Percentiles rank a stretch among this genome's conserved stretches.
Conservation (phyloP, 768 basidiomycete genomes). For the Psilocybe subaeruginosa region DNA sequence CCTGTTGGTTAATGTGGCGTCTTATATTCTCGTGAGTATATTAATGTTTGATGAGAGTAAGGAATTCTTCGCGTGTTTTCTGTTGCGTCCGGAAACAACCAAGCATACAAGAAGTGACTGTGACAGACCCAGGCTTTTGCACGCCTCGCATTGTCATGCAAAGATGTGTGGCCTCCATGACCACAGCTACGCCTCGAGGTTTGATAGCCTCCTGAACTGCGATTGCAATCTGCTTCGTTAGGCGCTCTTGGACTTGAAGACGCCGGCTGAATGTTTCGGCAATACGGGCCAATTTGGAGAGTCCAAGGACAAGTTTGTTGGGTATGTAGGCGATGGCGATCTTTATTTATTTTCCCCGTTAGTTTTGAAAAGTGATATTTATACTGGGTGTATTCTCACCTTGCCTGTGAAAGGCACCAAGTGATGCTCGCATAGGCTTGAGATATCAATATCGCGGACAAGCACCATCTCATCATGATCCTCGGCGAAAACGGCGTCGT, state of each 20-base stretch:
- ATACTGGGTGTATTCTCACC: slow-evolving; percentile 47
- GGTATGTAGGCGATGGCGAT: slow-evolving; percentile 98
- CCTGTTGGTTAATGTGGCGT: not conserved
- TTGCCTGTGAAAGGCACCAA: slow-evolving; percentile 98
- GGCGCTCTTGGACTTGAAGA: slow-evolving; percentile 95
- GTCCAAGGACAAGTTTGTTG: slow-evolving; percentile 88
- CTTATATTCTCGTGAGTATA: not conserved
- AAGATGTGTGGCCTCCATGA: slow-evolving; percentile 98
- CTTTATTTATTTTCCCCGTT: slow-evolving; percentile 40
- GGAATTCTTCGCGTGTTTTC: slow-evolving; percentile 97
- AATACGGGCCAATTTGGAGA: slow-evolving; percentile 96
- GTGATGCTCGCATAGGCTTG: slow-evolving; percentile 97
- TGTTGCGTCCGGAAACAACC: slow-evolving; percentile 99
- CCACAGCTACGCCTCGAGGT: slow-evolving; percentile 96
- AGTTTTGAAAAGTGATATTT: slow-evolving; percentile 17
- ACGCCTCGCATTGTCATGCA: slow-evolving; percentile 99
- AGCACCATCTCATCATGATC: slow-evolving; percentile 99
- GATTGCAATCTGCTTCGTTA: slow-evolving; percentile 96
- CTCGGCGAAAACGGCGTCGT: slow-evolving; percentile 97
- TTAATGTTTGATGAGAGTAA: slow-evolving; percentile 73
- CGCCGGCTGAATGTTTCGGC: slow-evolving; percentile 97
- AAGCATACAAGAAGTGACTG: slow-evolving; percentile 96
- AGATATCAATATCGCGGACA: slow-evolving; percentile 96
- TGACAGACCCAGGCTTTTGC: slow-evolving; percentile 95
- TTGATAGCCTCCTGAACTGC: slow-evolving; percentile 99